A percentile compares a stretch with the other conserved stretches of the same genome.
Evolutionary conservation across 75 land plant genomes (phyloP).

Genomic region (Selaginella moellendorffii): DNA sequence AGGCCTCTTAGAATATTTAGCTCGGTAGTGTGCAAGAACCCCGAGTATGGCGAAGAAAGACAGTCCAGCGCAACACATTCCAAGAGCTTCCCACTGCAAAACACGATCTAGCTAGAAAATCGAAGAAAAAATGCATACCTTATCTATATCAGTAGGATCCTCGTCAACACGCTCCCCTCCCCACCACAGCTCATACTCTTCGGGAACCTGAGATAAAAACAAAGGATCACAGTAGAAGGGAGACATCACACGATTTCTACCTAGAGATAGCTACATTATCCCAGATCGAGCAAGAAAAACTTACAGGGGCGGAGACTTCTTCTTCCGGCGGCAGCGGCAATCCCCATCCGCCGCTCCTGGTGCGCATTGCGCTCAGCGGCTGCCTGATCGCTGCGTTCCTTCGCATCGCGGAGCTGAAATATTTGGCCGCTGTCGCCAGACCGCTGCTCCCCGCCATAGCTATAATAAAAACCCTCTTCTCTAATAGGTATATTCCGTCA

Average conservation of each 20-base stretch:
- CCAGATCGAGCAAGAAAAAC: background rate
- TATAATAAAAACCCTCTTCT: no score
- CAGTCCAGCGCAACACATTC: background rate
- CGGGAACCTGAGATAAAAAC: background rate
- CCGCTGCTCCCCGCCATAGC: background rate
- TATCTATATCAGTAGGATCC: background rate
- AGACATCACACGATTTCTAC: background rate
- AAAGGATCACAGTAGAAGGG: no score
- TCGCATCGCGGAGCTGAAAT: background rate
- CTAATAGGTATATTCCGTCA: no score
- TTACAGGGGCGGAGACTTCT: background rate
- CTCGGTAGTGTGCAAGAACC: background rate
- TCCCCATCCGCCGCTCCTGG: background rate
- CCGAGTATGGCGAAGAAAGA: background rate
- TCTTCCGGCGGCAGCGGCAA: background rate
- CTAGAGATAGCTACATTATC: background rate
- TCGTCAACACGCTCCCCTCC: background rate
- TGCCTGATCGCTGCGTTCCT: background rate
- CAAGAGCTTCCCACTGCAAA: background rate
- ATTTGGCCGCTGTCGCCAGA: background rate
- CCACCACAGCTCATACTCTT: background rate
- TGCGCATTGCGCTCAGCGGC: background rate
- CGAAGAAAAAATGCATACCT: no score
- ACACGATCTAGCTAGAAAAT: no score
- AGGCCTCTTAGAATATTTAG: background rate